Evolutionary conservation across 2,329 filamentous ascomycete species (phyloP).

Genomic region (Sporothrix curviconia): DNA sequence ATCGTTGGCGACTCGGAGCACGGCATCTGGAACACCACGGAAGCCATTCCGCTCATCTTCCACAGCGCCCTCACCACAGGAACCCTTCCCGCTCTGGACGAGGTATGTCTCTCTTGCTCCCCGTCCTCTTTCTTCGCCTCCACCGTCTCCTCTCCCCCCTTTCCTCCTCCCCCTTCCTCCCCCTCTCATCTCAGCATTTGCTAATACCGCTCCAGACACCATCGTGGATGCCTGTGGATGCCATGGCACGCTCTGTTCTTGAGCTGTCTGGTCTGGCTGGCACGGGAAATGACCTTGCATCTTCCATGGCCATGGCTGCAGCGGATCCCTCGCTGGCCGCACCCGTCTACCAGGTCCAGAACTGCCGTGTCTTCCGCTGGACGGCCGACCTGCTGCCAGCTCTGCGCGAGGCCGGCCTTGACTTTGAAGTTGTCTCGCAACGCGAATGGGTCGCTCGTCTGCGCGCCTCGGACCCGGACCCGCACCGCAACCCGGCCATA

Average conservation of each 20-base stretch:
- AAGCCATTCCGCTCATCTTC: conserved; percentile 48
- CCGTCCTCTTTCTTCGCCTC: too few species aligned
- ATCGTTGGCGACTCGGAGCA: conserved; percentile 40
- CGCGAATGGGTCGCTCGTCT: conserved; percentile 39
- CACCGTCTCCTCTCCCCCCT: too few species aligned
- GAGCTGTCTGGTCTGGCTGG: conserved; percentile 21
- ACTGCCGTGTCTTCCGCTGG: conserved; percentile 41
- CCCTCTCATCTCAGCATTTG: too few species aligned
- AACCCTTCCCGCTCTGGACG: conserved; percentile 38
- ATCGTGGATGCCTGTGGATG: conserved; percentile 41
- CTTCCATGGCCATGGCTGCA: conserved; percentile 20
- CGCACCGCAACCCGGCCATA: conserved; percentile 43
- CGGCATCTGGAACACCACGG: conserved; percentile 46
- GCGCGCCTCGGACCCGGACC: conserved; percentile 30
- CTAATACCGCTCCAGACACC: too few species aligned
- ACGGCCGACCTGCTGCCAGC: conserved; percentile 35
- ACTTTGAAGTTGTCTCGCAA: conserved; percentile 38
- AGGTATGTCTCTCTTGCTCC: too few species aligned
- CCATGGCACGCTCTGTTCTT: conserved; percentile 34
- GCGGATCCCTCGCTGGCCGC: neutral
- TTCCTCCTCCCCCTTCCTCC: neutral
- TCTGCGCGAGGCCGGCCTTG: conserved; percentile 36
- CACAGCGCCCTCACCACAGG: conserved; percentile 38
- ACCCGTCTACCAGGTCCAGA: conserved; percentile 41
- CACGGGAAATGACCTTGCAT: neutral